A percentile compares a stretch with the other conserved stretches of the same genome.
These are phyloP conservation scores for Penicillium bialowiezense DNA, from an alignment of 495 filamentous ascomycete genomes.

Conservation along the genomic window DNA sequence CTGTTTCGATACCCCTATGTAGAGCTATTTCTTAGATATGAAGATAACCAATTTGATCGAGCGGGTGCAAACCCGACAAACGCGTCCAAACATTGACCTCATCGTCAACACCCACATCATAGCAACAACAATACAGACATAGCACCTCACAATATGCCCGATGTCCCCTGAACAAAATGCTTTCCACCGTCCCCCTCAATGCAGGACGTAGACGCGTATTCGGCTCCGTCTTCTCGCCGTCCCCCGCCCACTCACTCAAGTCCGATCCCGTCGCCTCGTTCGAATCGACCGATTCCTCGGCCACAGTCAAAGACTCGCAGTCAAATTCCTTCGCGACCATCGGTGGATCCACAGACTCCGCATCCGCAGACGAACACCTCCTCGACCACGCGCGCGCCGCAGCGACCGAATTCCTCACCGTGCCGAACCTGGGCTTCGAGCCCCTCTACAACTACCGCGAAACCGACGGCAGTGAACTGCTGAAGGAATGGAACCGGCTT, in stretches of 20 bases:
- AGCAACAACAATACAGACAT: too few relatives aligned
- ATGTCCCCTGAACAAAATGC: constrained; percentile 16
- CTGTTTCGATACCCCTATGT: too few relatives aligned
- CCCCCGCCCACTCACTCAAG: constrained; percentile 18
- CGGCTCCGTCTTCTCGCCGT: constrained; percentile 51
- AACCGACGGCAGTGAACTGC: constrained; percentile 25
- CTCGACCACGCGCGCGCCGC: constrained; percentile 70
- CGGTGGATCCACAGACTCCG: constrained; percentile 1
- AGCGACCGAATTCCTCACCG: constrained; percentile 59
- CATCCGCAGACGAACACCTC: constrained; percentile 48
- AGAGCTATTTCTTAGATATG: too few relatives aligned
- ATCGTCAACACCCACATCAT: background rate
- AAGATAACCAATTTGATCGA: background rate
- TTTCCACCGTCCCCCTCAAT: constrained; percentile 28
- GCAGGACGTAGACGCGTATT: constrained; percentile 44
- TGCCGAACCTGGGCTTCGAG: constrained; percentile 45
- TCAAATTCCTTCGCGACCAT: constrained; percentile 10
- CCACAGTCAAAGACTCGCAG: constrained; percentile 19
- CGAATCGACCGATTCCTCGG: constrained; percentile 13
- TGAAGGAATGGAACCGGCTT: constrained; percentile 31
- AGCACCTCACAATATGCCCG: constrained; percentile 14
- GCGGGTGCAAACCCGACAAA: background rate
- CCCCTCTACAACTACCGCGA: constrained; percentile 20
- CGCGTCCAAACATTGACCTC: constrained; percentile 4
- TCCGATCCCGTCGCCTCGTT: constrained; percentile 17